Conservation (phyloP, 2,329 filamentous ascomycete species). For the Aureobasidium sp. region DNA sequence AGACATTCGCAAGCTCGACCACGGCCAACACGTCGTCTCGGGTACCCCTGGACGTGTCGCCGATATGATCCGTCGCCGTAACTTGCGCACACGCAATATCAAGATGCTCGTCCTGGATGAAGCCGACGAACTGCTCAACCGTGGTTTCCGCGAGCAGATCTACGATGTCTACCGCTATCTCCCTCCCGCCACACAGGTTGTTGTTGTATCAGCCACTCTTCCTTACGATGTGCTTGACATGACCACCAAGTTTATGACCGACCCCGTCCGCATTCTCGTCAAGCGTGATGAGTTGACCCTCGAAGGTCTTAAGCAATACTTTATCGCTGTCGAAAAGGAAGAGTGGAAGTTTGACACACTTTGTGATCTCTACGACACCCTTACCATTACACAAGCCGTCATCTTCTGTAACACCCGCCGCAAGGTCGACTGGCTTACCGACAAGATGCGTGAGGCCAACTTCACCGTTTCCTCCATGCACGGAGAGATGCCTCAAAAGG, state of each 20-base stretch:
- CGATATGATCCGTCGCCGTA: conserved; percentile 72
- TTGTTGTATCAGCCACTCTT: conserved; percentile 91
- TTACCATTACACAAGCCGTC: conserved; percentile 97
- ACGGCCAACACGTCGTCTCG: conserved; percentile 95
- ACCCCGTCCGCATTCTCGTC: conserved; percentile 90
- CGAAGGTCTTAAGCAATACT: conserved; percentile 97
- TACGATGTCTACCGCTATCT: conserved; percentile 98
- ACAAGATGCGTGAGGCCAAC: conserved; percentile 98
- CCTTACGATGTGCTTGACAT: conserved; percentile 98
- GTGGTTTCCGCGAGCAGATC: conserved; percentile 96
- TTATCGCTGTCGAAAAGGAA: conserved; percentile 98
- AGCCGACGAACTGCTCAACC: conserved; percentile 75
- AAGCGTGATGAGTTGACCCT: conserved; percentile 98
- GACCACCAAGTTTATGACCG: conserved; percentile 99
- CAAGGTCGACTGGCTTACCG: conserved; percentile 98
- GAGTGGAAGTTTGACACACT: conserved; percentile 99
- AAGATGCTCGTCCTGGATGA: conserved; percentile 75
- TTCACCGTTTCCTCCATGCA: conserved; percentile 99
- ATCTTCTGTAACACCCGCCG: conserved; percentile 99
- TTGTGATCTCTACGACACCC: conserved; percentile 95
- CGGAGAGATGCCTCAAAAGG: conserved; percentile 97
- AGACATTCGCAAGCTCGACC: conserved; percentile 94
- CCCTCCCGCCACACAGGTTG: conserved; percentile 94
- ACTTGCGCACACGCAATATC: conserved; percentile 66
- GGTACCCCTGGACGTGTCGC: conserved; percentile 93